Conservation (phyloP, 345 rosid species). For the Bruguiera sexangula region DNA sequence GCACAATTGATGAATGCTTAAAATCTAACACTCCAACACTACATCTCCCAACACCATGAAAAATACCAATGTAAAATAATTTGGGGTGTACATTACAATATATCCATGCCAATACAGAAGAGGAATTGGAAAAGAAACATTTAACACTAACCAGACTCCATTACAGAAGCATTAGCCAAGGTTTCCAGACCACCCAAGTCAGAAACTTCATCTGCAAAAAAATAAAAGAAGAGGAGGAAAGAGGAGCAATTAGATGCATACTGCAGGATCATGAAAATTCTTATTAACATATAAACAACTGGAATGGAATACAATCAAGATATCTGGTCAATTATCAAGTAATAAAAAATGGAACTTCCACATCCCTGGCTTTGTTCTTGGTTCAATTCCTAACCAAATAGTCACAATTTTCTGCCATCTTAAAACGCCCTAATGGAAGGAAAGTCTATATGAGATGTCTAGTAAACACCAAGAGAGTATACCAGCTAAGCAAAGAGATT, state of each 20-base stretch:
- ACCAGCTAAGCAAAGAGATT: background rate
- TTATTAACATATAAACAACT: background rate
- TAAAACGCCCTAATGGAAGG: background rate
- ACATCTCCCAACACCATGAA: too few relatives aligned
- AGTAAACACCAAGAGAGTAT: background rate
- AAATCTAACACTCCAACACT: too few relatives aligned
- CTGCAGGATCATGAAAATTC: too few relatives aligned
- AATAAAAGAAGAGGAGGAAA: background rate
- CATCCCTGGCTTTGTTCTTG: background rate
- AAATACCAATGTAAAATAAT: too few relatives aligned
- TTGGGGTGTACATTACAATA: too few relatives aligned
- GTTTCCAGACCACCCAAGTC: slow-evolving; percentile 26
- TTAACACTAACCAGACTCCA: slow-evolving; percentile 26
- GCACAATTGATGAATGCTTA: too few relatives aligned
- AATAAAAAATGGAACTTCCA: background rate
- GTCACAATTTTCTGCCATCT: background rate
- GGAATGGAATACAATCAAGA: background rate
- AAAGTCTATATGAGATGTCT: background rate
- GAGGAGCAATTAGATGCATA: background rate
- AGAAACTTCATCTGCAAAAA: slow-evolving; percentile 26
- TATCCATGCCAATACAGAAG: background rate
- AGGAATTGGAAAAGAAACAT: background rate
- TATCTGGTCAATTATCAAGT: slow-evolving; percentile 5
- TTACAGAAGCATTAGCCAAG: slow-evolving; percentile 24
- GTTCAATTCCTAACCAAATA: background rate